Evolutionary conservation across 768 basidiomycete species (phyloP).

Genomic region (Cyclocybe aegerita): DNA sequence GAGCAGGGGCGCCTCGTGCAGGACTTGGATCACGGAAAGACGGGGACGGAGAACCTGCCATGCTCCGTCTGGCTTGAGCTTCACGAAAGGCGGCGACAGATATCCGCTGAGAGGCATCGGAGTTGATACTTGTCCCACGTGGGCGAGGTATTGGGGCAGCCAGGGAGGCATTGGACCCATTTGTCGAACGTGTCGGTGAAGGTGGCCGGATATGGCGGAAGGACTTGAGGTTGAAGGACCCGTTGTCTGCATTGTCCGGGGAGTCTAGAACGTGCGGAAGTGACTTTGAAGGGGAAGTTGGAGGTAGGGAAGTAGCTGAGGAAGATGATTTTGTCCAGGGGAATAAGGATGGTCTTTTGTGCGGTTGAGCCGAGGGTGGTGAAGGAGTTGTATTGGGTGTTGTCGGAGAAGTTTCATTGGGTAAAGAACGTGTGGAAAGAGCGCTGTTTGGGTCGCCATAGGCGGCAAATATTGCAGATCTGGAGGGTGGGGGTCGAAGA

Average conservation of each 20-base stretch:
- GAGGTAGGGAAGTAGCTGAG: conserved; percentile 26
- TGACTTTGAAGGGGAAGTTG: conserved; percentile 16
- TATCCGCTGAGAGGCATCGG: conserved; percentile 71
- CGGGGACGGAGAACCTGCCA: conserved; percentile 59
- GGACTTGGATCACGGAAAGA: conserved; percentile 44
- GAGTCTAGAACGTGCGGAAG: conserved; percentile 9
- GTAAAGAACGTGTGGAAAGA: conserved; percentile 66
- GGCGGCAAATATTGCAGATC: conserved; percentile 62
- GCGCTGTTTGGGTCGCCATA: conserved; percentile 51
- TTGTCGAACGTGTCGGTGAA: conserved; percentile 27
- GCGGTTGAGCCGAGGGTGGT: conserved; percentile 24
- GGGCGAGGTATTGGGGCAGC: conserved; percentile 46
- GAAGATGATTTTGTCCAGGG: conserved; percentile 32
- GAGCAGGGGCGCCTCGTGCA: conserved; percentile 16
- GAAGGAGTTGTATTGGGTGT: conserved; percentile 30
- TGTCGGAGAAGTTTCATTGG: conserved; percentile 29
- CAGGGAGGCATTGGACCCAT: conserved; percentile 28
- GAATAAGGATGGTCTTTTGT: conserved; percentile 29
- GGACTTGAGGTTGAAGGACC: conserved; percentile 71
- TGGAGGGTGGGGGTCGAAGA: conserved; percentile 58
- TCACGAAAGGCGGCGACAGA: conserved; percentile 82
- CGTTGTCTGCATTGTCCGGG: conserved; percentile 12
- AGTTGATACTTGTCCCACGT: conserved; percentile 56
- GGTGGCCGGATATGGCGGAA: conserved; percentile 66
- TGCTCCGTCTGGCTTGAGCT: conserved; percentile 66